Percentiles rank a stretch among this genome's conserved stretches.
Evolutionary conservation across 2,329 filamentous ascomycete genomes (phyloP).

Genomic region (Penicillium italicum): DNA sequence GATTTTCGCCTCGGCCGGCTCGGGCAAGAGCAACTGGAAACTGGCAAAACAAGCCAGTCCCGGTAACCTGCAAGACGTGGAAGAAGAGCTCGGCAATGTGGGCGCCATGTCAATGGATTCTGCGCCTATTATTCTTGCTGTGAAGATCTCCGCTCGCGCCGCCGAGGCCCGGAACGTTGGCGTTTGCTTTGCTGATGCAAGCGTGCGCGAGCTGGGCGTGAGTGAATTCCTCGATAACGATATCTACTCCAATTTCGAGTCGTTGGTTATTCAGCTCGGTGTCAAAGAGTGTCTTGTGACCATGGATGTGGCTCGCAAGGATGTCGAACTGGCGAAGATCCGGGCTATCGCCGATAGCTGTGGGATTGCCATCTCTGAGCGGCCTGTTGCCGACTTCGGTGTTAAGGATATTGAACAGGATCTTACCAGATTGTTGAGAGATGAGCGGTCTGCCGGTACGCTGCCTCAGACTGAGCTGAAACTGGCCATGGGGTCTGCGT

Average conservation of each 20-base stretch:
- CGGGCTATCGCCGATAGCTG: constrained; percentile 87
- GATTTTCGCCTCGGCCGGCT: constrained; percentile 73
- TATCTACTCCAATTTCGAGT: constrained; percentile 96
- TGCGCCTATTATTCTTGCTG: constrained; percentile 89
- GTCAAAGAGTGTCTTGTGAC: constrained; percentile 92
- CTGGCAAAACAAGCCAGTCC: constrained; percentile 87
- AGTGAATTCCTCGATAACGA: constrained; percentile 99
- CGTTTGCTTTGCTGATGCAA: constrained; percentile 96
- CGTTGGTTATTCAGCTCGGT: constrained; percentile 89
- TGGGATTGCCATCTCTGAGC: constrained; percentile 82
- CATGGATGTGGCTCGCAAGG: constrained; percentile 72
- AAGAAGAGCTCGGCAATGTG: constrained; percentile 77
- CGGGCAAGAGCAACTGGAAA: constrained; percentile 83
- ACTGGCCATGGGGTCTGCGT: constrained; percentile 90
- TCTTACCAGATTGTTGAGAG: constrained; percentile 77
- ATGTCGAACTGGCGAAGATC: constrained; percentile 83
- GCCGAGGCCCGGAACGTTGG: constrained; percentile 81
- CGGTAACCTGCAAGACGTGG: constrained; percentile 92
- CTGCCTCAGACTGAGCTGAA: constrained; percentile 90
- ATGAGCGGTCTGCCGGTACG: constrained; percentile 71
- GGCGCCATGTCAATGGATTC: constrained; percentile 66
- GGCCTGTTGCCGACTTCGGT: constrained; percentile 71
- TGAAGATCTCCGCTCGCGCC: constrained; percentile 88
- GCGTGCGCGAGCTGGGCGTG: constrained; percentile 88
- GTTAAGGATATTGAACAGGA: constrained; percentile 95